Conservation (phyloP, 192 early-diverging fungal species). For the Coemansia sp. region DNA sequence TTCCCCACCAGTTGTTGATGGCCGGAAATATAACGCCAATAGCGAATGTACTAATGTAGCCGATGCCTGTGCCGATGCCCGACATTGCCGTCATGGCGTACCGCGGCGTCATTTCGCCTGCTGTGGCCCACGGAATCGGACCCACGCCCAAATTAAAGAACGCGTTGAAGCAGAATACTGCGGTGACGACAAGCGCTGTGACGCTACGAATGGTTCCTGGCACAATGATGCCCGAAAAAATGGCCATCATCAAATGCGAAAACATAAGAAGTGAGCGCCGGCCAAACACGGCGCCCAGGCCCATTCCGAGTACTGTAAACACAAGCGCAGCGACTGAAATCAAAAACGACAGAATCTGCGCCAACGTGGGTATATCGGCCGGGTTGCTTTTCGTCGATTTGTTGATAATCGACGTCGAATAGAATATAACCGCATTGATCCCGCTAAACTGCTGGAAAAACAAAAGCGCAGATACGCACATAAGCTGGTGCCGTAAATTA, state of each 20-base stretch:
- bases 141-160: constrained; percentile 79
- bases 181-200: constrained; percentile 56
- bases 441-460: constrained; percentile 81
- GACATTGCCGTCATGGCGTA: constrained; percentile 72
- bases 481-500: constrained; percentile 60
- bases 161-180: constrained; percentile 73
- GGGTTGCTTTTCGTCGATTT: constrained; percentile 32
- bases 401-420: constrained; percentile 77
- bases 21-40: constrained; percentile 64
- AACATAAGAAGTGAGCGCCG: constrained; percentile 68
- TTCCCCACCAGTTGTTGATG: constrained; percentile 53
- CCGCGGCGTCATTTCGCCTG: constrained; percentile 76
- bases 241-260: constrained; percentile 61
- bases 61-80: constrained; percentile 68
- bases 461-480: constrained; percentile 65
- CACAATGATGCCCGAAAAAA: constrained; percentile 61
- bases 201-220: constrained; percentile 58
- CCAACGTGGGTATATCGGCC: constrained; percentile 47
- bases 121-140: constrained; percentile 78
- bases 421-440: constrained; percentile 85
- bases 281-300: constrained; percentile 67
- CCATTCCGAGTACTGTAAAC: constrained; percentile 51
- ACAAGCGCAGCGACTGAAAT: constrained; percentile 50
- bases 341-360: constrained; percentile 47
- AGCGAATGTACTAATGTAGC: constrained; percentile 65